These are phyloP conservation scores for Chaetothyriales sp. DNA, from an alignment of 2,329 filamentous ascomycete genomes.

Conservation along the genomic window DNA sequence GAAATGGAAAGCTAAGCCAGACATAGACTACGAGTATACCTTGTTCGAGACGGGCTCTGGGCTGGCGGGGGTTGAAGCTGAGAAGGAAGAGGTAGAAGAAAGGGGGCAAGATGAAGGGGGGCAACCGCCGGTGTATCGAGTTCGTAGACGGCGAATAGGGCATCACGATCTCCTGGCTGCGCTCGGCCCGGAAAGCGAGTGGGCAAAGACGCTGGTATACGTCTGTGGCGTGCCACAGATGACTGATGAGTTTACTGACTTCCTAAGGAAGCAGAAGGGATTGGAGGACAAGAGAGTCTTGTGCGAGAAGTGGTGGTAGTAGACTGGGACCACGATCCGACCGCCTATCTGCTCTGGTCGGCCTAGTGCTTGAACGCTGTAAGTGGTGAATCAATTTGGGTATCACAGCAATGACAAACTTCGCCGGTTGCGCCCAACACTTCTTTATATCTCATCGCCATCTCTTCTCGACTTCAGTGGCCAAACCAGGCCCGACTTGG, in stretches of 20 bases:
- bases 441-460: background rate
- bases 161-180: slow-evolving; percentile 24
- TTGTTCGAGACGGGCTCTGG: slow-evolving; percentile 33
- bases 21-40: slow-evolving; percentile 28
- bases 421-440: background rate
- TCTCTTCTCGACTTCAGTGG: background rate
- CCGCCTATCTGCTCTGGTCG: background rate
- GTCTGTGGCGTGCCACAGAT: slow-evolving; percentile 53
- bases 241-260: slow-evolving; percentile 49
- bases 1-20: slow-evolving; percentile 14
- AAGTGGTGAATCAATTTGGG: background rate
- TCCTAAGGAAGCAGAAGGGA: slow-evolving; percentile 24
- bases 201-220: slow-evolving; percentile 40
- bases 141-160: slow-evolving; percentile 20
- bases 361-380: background rate
- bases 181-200: slow-evolving; percentile 21
- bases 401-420: background rate
- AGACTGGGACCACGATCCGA: background rate
- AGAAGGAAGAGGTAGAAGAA: background rate
- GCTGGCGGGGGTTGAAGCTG: background rate
- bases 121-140: background rate
- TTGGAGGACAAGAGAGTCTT: slow-evolving; percentile 37
- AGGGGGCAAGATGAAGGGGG: background rate
- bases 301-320: slow-evolving; percentile 50
- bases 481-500: background rate